phyloP scores from a whole-genome alignment of 192 early-diverging fungal genomes.

The Rhizophagus prolifer region DNA sequence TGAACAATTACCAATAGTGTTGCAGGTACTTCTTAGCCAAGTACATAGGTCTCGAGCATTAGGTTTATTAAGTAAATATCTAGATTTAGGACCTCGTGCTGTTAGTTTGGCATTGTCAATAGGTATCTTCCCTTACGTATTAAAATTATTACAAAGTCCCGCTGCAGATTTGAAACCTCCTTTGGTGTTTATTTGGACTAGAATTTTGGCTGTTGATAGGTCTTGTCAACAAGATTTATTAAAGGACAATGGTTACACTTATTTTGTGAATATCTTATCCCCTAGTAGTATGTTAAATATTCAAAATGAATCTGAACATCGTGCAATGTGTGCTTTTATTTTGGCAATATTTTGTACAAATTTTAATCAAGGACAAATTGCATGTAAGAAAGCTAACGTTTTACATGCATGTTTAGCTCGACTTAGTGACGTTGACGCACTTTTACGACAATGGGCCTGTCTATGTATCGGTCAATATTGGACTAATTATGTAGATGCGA shows the following conservation, averaged over 20 bases:
- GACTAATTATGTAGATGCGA: conserved; percentile 73
- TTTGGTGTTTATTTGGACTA: conserved; percentile 96
- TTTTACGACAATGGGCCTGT: conserved; percentile 87
- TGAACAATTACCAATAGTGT: conserved; percentile 91
- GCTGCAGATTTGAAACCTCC: conserved; percentile 92
- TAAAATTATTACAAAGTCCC: conserved; percentile 90
- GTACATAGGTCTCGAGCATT: conserved; percentile 90
- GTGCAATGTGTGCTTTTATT: conserved; percentile 96
- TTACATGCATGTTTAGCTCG: conserved; percentile 66
- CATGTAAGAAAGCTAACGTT: conserved; percentile 72
- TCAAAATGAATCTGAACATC: conserved; percentile 79
- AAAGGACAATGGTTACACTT: conserved; percentile 87
- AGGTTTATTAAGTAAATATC: conserved; percentile 85
- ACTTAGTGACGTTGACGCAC: conserved; percentile 67
- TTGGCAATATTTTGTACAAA: conserved; percentile 90
- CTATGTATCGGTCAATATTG: conserved; percentile 86
- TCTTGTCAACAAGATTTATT: conserved; percentile 87
- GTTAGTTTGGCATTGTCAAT: conserved; percentile 91
- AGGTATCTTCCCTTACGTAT: conserved; percentile 96
- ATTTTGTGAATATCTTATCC: conserved; percentile 89
- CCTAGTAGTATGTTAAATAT: conserved; percentile 69
- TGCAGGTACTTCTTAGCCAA: conserved; percentile 95
- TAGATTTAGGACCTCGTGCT: conserved; percentile 92
- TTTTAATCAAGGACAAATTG: conserved; percentile 79
- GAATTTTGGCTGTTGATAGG: conserved; percentile 90